Conservation (phyloP, 257 asterid species). For the Scutellaria galericulata region DNA sequence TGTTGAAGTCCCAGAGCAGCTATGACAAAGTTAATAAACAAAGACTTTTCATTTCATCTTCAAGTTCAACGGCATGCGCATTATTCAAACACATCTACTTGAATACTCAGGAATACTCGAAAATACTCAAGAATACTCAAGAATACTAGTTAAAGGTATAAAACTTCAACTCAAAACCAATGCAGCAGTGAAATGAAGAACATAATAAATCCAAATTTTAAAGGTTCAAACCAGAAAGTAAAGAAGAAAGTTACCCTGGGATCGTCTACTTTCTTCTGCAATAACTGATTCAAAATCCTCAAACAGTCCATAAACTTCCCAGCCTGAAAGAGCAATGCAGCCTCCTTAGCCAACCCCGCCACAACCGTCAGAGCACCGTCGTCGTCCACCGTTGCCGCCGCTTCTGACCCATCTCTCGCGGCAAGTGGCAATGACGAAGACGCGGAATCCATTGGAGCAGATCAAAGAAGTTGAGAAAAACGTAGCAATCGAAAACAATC, state of each 20-base stretch:
- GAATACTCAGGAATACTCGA: neutral
- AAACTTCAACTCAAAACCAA: conserved; percentile 6
- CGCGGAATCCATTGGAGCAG: conserved; percentile 71
- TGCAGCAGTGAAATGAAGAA: neutral
- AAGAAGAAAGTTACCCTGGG: conserved; percentile 62
- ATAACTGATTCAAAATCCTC: conserved; percentile 62
- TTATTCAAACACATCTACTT: conserved; percentile 6
- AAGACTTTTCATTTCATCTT: neutral
- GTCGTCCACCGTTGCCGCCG: conserved; percentile 50
- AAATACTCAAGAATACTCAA: neutral
- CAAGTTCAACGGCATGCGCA: conserved; percentile 16
- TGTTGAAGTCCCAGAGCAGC: neutral
- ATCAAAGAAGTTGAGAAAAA: conserved; percentile 45
- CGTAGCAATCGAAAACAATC: conserved; percentile 51
- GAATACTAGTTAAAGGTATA: conserved; percentile 10
- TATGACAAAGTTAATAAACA: neutral
- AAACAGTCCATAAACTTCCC: conserved; percentile 72
- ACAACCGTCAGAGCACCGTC: conserved; percentile 63
- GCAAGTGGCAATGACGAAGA: conserved; percentile 56
- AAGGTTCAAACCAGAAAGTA: neutral
- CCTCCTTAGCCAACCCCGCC: conserved; percentile 84
- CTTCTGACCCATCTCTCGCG: conserved; percentile 40
- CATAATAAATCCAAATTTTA: neutral
- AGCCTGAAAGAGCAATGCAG: conserved; percentile 73
- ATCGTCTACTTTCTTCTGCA: conserved; percentile 70